Base-by-base conservation (phyloP, 1,284 basidiomycete genomes). In the Apiotrichum laibachii region DNA sequence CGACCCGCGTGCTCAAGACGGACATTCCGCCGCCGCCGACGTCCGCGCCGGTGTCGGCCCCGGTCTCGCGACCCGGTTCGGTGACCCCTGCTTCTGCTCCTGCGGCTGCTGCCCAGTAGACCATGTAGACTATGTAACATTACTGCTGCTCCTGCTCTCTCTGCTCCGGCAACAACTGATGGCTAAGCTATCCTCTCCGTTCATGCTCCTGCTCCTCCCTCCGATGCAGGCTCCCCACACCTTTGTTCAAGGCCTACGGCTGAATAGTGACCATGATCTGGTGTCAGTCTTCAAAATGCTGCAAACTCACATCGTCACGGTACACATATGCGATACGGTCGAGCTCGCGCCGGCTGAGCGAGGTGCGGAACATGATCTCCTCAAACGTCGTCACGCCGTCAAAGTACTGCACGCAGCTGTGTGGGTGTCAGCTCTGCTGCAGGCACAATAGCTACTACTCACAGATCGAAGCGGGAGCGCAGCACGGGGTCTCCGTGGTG, bases 1-100 rank as follows among this genome's bases (percentile, higher is more conserved):
- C 72, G 5, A 74, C 74, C 1, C 59, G 78, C 42, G 76, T 79
- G 10, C 71, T 80, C 56, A 79, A 80, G 64, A 78, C 72, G 11
- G 75, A 78, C 21, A 77, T 80, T n/a, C 70, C 75, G 0, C 76
- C 77, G 7, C 67, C 72, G 8, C 69, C 37, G 37, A 37, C 37
- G 12, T 37, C 37, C 5, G 37, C 12, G 3, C 37, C 11, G 4
- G 37, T 10, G 2, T 62, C 67, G 15, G 37, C 35, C 9, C 40
- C 40, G 26, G 22, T 13, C 16, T 67, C 66, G 12, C 57, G 64
- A 35, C 56, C 60, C 33, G 39, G 61, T 19, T 69, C 66, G 5
- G 26, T 31, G 26, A 3, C 7, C 26, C 56, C 56, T 3, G 47
- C n/a, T n/a, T n/a, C n/a, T n/a, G n/a, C n/a, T n/a, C n/a, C n/a